A percentile compares a stretch with the other conserved stretches of the same genome.
These are phyloP conservation scores for Circinella minor DNA, from an alignment of 371 early-diverging fungal species.

Conservation along the genomic window DNA sequence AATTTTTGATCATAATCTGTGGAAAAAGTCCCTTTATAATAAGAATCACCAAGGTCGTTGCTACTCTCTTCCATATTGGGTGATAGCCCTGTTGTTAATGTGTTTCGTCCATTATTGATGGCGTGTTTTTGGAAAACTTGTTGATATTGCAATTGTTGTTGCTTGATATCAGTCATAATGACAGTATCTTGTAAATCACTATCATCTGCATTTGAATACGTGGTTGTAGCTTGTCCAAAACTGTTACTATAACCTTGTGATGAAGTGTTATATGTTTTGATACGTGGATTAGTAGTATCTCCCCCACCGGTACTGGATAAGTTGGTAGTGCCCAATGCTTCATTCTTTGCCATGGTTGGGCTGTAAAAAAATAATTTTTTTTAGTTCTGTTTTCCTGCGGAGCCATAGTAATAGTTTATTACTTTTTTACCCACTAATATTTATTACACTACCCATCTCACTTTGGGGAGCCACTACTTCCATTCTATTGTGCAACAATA, in stretches of 20 bases:
- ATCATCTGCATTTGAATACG: not conserved
- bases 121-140: conserved; percentile 22
- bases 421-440: too few relatives aligned
- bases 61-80: not conserved
- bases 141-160: conserved; percentile 25
- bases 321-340: conserved; percentile 9
- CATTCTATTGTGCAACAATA: too few relatives aligned
- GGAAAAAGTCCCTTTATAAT: not conserved
- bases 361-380: not conserved
- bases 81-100: not conserved
- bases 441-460: too few relatives aligned
- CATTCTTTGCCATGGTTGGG: conserved; percentile 21
- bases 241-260: conserved; percentile 3
- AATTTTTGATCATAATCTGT: not conserved
- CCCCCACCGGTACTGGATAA: conserved; percentile 3
- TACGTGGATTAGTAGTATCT: not conserved
- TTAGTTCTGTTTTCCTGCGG: not conserved
- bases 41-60: not conserved
- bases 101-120: not conserved
- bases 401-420: too few relatives aligned
- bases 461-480: too few relatives aligned
- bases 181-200: not conserved
- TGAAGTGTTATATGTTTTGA: not conserved
- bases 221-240: not conserved
- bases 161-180: conserved; percentile 21